These are phyloP conservation scores for Capronia epimyces DNA, from an alignment of 2,329 filamentous ascomycete genomes.

Conservation along the genomic window DNA sequence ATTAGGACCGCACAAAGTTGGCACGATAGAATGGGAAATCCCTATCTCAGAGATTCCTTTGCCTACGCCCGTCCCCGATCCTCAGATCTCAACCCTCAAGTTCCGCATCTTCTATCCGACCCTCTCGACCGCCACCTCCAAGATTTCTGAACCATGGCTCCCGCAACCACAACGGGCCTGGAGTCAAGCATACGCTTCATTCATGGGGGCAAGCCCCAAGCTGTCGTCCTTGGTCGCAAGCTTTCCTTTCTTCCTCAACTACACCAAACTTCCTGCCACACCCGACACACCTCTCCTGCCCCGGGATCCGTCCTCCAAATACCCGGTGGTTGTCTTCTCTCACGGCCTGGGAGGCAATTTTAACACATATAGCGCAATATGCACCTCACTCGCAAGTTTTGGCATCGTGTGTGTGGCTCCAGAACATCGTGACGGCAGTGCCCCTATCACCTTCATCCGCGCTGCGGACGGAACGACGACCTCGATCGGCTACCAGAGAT, in stretches of 20 bases:
- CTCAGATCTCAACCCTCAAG: conserved; percentile 65
- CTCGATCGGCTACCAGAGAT: conserved; percentile 42
- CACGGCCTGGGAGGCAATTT: conserved; percentile 76
- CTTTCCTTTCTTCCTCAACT: conserved; percentile 27
- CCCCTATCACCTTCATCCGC: conserved; percentile 67
- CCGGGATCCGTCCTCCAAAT: conserved; percentile 49
- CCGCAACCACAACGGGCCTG: conserved; percentile 70
- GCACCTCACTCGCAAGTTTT: conserved; percentile 71
- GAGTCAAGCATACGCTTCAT: conserved; percentile 68
- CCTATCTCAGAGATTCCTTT: conserved; percentile 52
- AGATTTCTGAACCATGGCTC: conserved; percentile 65
- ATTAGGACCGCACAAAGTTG: conserved; percentile 71
- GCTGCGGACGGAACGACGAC: conserved; percentile 32
- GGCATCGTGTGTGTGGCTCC: conserved; percentile 75
- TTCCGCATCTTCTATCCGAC: conserved; percentile 81
- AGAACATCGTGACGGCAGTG: conserved; percentile 77
- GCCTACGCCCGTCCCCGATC: conserved; percentile 49
- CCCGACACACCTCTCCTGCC: conserved; percentile 53
- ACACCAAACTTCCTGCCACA: conserved; percentile 30
- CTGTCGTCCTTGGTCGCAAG: conserved; percentile 21
- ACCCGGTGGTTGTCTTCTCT: conserved; percentile 80
- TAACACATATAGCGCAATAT: conserved; percentile 80
- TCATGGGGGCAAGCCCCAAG: conserved; percentile 54
- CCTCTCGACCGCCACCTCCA: conserved; percentile 35
- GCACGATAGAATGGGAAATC: conserved; percentile 74